Percentiles rank a stretch among this genome's conserved stretches.
Evolutionary conservation across 2,329 filamentous ascomycete species (phyloP).

Genomic region (Bipolaris bicolor): DNA sequence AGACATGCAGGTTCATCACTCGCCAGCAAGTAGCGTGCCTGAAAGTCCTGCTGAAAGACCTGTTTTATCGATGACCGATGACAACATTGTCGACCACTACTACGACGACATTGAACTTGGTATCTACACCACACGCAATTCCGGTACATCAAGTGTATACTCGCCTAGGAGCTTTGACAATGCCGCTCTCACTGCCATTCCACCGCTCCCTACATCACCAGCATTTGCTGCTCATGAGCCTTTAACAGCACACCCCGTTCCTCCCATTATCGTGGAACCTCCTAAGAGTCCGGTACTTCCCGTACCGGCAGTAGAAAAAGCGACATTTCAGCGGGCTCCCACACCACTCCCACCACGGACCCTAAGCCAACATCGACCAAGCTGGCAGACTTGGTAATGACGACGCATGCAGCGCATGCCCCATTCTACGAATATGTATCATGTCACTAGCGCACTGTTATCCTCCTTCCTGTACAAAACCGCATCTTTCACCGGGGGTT

Average conservation of each 20-base stretch:
- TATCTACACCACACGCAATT: constrained; percentile 21
- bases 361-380: constrained; percentile 6
- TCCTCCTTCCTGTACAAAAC: too few relatives aligned
- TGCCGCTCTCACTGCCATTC: constrained; percentile 23
- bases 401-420: constrained; percentile 1
- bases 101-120: constrained; percentile 38
- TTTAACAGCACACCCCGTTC: neutral
- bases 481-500: too few relatives aligned
- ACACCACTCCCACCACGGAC: constrained; percentile 4
- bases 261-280: neutral
- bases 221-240: neutral
- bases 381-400: constrained; percentile 22
- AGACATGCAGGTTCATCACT: constrained; percentile 21
- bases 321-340: neutral
- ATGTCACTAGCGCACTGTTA: too few relatives aligned
- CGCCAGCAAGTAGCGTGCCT: constrained; percentile 7
- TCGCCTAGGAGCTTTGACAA: constrained; percentile 12
- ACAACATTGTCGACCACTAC: constrained; percentile 13
- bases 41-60: neutral
- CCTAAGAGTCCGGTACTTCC: neutral
- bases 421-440: too few relatives aligned
- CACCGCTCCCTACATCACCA: constrained; percentile 22
- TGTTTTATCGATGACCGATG: neutral
- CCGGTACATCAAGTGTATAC: constrained; percentile 14
- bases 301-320: neutral